A percentile compares a stretch with the other conserved stretches of the same genome.
Conservation (phyloP, 305 asterid species). For the Fraxinus ornus region DNA sequence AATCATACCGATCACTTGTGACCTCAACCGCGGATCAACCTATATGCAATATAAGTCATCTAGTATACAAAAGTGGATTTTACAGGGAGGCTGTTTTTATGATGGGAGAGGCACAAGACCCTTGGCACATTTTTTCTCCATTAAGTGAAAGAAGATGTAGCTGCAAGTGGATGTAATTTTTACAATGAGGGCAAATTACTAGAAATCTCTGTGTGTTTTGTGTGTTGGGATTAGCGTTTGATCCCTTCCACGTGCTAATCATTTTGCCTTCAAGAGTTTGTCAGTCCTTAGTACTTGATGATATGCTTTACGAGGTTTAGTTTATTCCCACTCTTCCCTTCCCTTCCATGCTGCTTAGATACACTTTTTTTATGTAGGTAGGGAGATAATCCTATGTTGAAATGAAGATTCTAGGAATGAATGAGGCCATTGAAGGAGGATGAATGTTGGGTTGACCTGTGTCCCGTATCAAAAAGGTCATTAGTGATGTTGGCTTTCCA, state of each 20-base stretch:
- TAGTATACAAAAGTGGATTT: neutral
- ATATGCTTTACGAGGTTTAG: neutral
- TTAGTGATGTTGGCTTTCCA: neutral
- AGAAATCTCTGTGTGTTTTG: neutral
- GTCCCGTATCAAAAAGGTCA: conserved; percentile 11
- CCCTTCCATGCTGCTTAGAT: neutral
- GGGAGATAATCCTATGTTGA: conserved; percentile 54
- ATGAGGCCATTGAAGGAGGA: conserved; percentile 57
- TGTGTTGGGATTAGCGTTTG: neutral
- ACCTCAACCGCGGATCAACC: neutral
- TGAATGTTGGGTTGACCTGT: conserved; percentile 77
- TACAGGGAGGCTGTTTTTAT: neutral
- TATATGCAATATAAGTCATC: neutral
- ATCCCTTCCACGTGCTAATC: neutral
- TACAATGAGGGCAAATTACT: neutral
- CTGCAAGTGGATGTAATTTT: neutral
- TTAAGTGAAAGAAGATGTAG: neutral
- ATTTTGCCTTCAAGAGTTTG: neutral
- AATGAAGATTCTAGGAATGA: conserved; percentile 62
- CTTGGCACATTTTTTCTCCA: neutral
- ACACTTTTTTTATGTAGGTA: conserved; percentile 45
- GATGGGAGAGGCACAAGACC: neutral
- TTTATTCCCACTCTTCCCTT: neutral
- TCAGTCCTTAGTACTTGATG: neutral
- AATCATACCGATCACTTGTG: neutral